phyloP scores from a whole-genome alignment of 257 asterid species.

The Coffea eugenioides region DNA sequence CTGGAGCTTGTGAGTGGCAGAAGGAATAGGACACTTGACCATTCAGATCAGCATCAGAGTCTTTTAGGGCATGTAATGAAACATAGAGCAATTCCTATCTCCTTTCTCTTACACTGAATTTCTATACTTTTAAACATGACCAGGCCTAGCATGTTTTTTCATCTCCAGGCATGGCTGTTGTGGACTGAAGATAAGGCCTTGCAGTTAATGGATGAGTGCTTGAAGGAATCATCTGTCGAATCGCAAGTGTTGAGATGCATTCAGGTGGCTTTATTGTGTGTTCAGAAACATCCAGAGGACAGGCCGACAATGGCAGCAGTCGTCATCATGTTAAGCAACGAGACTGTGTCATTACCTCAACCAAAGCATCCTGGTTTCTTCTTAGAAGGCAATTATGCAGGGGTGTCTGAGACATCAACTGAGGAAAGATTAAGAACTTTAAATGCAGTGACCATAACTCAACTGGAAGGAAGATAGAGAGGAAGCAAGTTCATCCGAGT shows the following conservation, averaged over 20 bases:
- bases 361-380: constrained; percentile 38
- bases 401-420: neutral
- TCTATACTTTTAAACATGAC: neutral
- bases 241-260: constrained; percentile 21
- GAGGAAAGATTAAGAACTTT: constrained; percentile 3
- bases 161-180: constrained; percentile 26
- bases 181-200: constrained; percentile 20
- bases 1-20: constrained; percentile 23
- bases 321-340: constrained; percentile 30
- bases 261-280: constrained; percentile 27
- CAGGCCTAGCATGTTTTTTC: neutral
- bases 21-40: constrained; percentile 22
- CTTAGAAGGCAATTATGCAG: constrained; percentile 11
- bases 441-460: constrained; percentile 4
- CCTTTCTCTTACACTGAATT: neutral
- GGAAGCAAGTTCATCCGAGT: neutral
- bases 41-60: constrained; percentile 20
- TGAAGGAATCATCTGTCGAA: constrained; percentile 15
- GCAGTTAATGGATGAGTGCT: constrained; percentile 24
- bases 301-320: constrained; percentile 33
- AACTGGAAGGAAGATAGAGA: constrained; percentile 19
- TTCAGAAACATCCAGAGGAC: constrained; percentile 22
- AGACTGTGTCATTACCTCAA: constrained; percentile 20
- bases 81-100: neutral
- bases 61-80: constrained; percentile 32